Conservation (phyloP, 768 basidiomycete species). For the Pleurotus eryngii region DNA sequence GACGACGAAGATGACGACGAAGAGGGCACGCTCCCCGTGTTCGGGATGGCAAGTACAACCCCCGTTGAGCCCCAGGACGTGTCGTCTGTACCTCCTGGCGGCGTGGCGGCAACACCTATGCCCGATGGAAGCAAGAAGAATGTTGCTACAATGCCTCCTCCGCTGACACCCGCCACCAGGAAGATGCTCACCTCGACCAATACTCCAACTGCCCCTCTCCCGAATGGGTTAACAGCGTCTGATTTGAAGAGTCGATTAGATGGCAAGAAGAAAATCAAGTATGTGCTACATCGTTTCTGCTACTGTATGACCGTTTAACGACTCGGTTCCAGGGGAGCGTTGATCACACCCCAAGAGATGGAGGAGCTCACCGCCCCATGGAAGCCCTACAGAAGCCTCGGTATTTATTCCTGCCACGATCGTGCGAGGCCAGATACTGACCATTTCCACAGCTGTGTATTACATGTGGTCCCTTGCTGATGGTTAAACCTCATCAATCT, state of each 20-base stretch:
- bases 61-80: slow-evolving; percentile 19
- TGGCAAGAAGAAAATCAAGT: slow-evolving; percentile 76
- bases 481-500: slow-evolving; percentile 4
- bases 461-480: slow-evolving; percentile 86
- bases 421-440: neutral
- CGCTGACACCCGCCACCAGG: slow-evolving; percentile 69
- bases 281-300: slow-evolving; percentile 18
- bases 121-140: slow-evolving; percentile 21
- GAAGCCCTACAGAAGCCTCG: slow-evolving; percentile 81
- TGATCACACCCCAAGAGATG: slow-evolving; percentile 83
- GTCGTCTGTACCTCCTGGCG: slow-evolving; percentile 33
- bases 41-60: slow-evolving; percentile 5
- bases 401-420: slow-evolving; percentile 32
- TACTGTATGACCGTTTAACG: neutral
- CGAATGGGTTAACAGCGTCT: slow-evolving; percentile 55
- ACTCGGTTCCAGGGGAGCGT: slow-evolving; percentile 47
- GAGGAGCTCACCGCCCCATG: slow-evolving; percentile 69
- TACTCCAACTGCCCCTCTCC: slow-evolving; percentile 36
- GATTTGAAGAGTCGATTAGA: slow-evolving; percentile 57
- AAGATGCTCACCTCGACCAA: slow-evolving; percentile 42
- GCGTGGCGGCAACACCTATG: slow-evolving; percentile 13
- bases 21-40: slow-evolving; percentile 30
- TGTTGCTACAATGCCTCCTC: slow-evolving; percentile 42
- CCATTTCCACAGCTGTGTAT: slow-evolving; percentile 53
- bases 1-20: slow-evolving; percentile 15